Evolutionary conservation across 2,329 filamentous ascomycete genomes (phyloP), one percentile per base, ranked within the genome.

Genomic region (Aspergillus persii): DNA sequence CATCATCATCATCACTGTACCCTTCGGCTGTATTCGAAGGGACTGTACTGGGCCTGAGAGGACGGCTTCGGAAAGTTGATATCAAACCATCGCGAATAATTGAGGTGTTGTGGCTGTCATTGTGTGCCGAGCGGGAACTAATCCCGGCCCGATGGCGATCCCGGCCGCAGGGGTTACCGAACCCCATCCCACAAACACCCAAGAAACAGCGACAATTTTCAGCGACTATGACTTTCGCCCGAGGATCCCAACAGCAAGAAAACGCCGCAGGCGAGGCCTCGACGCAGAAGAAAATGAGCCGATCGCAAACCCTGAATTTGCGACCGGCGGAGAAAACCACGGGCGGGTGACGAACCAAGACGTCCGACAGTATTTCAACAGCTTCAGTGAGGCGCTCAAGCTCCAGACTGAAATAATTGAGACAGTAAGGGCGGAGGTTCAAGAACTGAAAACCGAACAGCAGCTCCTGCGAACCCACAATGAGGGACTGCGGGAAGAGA

Each of bases 161-260:
- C 30, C 30, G 30, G 2, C n/a, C 23, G 48, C 52, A 30, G 56
- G 52, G 48, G 51, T 48, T 53, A 48, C 56, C 33, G 56, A 58
- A 36, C 56, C 56, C 56, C 48, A 46, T 51, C 56, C 56, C 31
- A 58, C 12, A 54, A 54, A 58, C 46, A 50, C 56, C 18, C 41
- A 50, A 44, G 52, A 53, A 54, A 51, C 51, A 31, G 30, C 30
- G 30, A 31, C 30, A 31, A 31, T 31, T 31, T 31, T 31, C 30
- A 31, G 30, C 30, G 30, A 31, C 30, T 31, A 31, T 31, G 30
- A 31, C 30, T 31, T 31, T 8, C 30, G 30, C 30, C 30, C 30
- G 1, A 31, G 30, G 30, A 31, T 31, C 30, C 30, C 30, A 31
- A 2, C 30, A 31, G 8, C 30, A 31, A 31, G 30, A 31, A 31